phyloP scores from a whole-genome alignment of 768 basidiomycete species.

The Rhodotorula kratochvilovae region DNA sequence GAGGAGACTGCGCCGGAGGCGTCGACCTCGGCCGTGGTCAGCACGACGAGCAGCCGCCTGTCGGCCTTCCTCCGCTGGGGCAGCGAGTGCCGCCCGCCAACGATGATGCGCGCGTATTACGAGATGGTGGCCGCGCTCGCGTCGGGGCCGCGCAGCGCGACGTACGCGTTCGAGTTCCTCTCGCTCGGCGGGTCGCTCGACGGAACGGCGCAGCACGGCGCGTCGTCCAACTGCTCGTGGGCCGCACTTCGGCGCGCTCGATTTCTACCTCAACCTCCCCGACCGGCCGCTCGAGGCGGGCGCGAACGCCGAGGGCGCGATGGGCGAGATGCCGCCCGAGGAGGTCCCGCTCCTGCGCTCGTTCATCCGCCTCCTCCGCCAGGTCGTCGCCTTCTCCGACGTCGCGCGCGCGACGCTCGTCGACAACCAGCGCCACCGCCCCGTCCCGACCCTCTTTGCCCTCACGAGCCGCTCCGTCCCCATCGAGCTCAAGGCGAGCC shows the following conservation, averaged over 20 bases:
- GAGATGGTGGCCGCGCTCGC: slow-evolving; percentile 83
- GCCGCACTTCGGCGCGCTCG: slow-evolving; percentile 65
- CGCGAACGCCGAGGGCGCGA: slow-evolving; percentile 45
- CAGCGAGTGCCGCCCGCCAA: slow-evolving; percentile 65
- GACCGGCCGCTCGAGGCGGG: slow-evolving; percentile 54
- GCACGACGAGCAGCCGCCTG: slow-evolving; percentile 52
- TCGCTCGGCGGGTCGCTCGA: slow-evolving; percentile 51
- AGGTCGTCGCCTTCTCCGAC: slow-evolving; percentile 68
- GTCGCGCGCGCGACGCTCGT: slow-evolving; percentile 73
- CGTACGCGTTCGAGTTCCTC: slow-evolving; percentile 83
- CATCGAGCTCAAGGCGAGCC: slow-evolving; percentile 79
- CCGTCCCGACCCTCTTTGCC: slow-evolving; percentile 71
- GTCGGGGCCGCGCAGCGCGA: slow-evolving; percentile 77
- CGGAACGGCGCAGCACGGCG: not conserved
- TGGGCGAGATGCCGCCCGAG: slow-evolving; percentile 53
- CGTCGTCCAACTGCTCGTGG: slow-evolving; percentile 63
- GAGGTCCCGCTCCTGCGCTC: slow-evolving; percentile 74
- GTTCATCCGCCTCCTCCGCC: slow-evolving; percentile 72
- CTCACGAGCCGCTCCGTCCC: slow-evolving; percentile 76
- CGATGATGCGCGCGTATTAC: slow-evolving; percentile 73
- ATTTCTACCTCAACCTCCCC: slow-evolving; percentile 65
- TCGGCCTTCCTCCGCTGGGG: slow-evolving; percentile 84
- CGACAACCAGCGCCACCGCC: slow-evolving; percentile 71
- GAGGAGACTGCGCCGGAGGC: slow-evolving; percentile 48
- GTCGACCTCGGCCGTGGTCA: not conserved